Percentiles rank a stretch among this genome's conserved stretches.
Conservation (phyloP, 305 asterid genomes). For the Solanum hybrid region DNA sequence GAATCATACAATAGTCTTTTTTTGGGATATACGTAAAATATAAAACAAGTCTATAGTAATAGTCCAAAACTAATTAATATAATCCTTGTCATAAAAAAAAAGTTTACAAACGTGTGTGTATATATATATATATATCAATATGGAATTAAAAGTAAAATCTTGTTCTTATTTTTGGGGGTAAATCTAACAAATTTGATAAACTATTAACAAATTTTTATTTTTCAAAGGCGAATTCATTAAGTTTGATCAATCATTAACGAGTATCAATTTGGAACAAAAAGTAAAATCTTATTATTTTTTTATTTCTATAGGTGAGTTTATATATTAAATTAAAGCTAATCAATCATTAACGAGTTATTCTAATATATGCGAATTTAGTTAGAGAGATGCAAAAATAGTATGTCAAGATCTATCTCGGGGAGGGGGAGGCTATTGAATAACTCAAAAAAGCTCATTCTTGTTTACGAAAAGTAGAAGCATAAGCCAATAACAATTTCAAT, state of each 20-base stretch:
- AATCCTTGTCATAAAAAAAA: no score
- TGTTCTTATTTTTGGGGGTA: background rate
- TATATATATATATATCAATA: background rate
- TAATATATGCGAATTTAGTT: background rate
- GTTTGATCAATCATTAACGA: background rate
- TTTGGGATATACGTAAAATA: background rate
- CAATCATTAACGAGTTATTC: background rate
- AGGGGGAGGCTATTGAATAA: background rate
- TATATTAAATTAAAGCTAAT: background rate
- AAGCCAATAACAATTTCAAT: background rate
- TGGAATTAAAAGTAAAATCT: background rate
- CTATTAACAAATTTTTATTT: background rate
- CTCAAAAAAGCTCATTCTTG: background rate
- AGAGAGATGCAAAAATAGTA: background rate
- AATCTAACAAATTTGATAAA: background rate
- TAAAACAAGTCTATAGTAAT: background rate
- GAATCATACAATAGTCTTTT: background rate
- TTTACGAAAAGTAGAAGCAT: background rate
- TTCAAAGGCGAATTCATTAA: background rate
- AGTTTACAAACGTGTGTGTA: background rate
- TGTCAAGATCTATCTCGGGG: background rate
- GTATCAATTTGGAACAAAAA: background rate
- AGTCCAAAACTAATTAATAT: background rate
- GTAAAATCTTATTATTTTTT: background rate
- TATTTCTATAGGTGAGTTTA: background rate